These are phyloP conservation scores for Brachypodium distachyon DNA, from an alignment of 202 grass and related monocot species.

Conservation along the genomic window DNA sequence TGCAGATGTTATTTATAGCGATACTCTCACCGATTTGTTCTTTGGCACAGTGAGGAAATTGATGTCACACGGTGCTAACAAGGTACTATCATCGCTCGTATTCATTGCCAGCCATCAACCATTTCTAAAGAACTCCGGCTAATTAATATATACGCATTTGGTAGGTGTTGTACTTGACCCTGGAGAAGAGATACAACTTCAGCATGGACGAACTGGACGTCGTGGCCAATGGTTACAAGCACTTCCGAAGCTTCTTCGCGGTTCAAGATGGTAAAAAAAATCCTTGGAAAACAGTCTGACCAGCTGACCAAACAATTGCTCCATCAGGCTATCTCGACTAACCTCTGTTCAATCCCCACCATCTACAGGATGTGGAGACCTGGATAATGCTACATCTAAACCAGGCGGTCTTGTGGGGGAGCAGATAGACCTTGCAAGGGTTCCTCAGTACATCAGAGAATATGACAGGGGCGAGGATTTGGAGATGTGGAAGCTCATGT, in stretches of 20 bases:
- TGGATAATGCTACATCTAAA: neutral
- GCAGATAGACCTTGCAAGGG: conserved; percentile 37
- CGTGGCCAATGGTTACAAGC: conserved; percentile 70
- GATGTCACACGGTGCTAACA: conserved; percentile 46
- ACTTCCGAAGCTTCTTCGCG: conserved; percentile 54
- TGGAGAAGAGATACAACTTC: conserved; percentile 93
- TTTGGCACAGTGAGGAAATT: conserved; percentile 40
- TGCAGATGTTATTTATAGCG: conserved; percentile 75
- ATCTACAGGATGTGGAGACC: conserved; percentile 13
- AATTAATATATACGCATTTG: neutral
- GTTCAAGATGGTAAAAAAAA: conserved; percentile 25
- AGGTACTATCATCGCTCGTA: conserved; percentile 44
- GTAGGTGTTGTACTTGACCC: conserved; percentile 71
- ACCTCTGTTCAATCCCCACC: neutral
- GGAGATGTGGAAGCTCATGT: conserved; percentile 60
- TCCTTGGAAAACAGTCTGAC: neutral
- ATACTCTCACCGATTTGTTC: conserved; percentile 63
- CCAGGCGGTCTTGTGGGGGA: conserved; percentile 40
- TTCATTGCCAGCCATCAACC: neutral
- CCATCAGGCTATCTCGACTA: neutral
- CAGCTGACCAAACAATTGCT: neutral
- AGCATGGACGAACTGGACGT: conserved; percentile 67
- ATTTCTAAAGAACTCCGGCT: neutral
- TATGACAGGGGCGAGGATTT: conserved; percentile 66
- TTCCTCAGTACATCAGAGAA: conserved; percentile 77